A percentile compares a stretch with the other conserved stretches of the same genome.
Conservation (phyloP, 2,329 filamentous ascomycete species). For the Trichoderma atrobrunneum region DNA sequence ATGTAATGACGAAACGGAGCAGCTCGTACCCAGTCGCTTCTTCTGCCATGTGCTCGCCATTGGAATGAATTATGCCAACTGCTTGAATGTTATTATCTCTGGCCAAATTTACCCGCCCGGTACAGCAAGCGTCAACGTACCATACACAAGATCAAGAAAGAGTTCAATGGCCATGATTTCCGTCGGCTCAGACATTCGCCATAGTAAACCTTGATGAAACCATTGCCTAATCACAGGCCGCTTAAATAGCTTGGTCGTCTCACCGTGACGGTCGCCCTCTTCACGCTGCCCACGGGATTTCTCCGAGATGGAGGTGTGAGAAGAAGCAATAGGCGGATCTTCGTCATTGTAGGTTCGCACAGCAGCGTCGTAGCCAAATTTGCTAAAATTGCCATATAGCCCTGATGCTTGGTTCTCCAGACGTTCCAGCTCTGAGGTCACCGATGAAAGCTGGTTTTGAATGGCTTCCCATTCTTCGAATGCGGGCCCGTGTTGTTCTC, state of each 20-base stretch:
- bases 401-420: slow-evolving; percentile 53
- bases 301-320: slow-evolving; percentile 25
- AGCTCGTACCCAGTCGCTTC: slow-evolving; percentile 52
- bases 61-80: slow-evolving; percentile 62
- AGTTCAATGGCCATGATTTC: slow-evolving; percentile 63
- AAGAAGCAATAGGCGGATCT: slow-evolving; percentile 20
- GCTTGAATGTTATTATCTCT: neutral
- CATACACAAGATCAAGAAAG: slow-evolving; percentile 61
- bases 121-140: slow-evolving; percentile 23
- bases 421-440: slow-evolving; percentile 53
- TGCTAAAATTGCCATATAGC: slow-evolving; percentile 59
- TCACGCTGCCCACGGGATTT: neutral
- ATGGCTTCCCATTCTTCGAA: slow-evolving; percentile 57
- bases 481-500: slow-evolving; percentile 46
- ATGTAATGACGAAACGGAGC: slow-evolving; percentile 59
- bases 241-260: slow-evolving; percentile 55
- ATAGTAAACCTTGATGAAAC: slow-evolving; percentile 63
- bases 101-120: neutral
- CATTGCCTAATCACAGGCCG: slow-evolving; percentile 62
- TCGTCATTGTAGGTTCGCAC: slow-evolving; percentile 47
- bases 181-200: slow-evolving; percentile 57
- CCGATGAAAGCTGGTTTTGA: slow-evolving; percentile 49
- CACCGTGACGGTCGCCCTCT: slow-evolving; percentile 33
- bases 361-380: slow-evolving; percentile 61
- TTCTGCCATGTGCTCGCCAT: slow-evolving; percentile 59